Evolutionary conservation across 257 asterid species (phyloP).

Genomic region (Capsicum baccatum): DNA sequence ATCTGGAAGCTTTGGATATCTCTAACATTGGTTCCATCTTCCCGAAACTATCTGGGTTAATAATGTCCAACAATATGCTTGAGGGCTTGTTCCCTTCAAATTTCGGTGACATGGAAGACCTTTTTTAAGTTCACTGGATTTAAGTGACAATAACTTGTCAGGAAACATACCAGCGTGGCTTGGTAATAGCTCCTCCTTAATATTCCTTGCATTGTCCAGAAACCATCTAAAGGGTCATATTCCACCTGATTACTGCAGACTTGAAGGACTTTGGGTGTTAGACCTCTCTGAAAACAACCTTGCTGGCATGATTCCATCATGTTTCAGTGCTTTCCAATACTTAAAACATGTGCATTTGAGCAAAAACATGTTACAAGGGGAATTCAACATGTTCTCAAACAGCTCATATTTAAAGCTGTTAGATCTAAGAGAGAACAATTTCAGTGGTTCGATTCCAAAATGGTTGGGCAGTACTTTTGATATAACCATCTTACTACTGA

Average conservation of each 20-base stretch:
- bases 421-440: too few relatives aligned
- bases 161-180: neutral
- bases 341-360: neutral
- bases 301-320: neutral
- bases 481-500: too few relatives aligned
- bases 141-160: neutral
- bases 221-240: conserved; percentile 10
- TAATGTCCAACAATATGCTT: conserved; percentile 23
- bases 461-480: too few relatives aligned
- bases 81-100: conserved; percentile 29
- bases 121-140: neutral
- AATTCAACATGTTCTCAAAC: neutral
- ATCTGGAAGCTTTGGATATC: neutral
- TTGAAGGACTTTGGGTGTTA: neutral
- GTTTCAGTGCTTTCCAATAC: neutral
- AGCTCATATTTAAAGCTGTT: too few relatives aligned
- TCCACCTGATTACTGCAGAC: neutral
- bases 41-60: neutral
- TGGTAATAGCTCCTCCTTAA: neutral
- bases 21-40: neutral
- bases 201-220: neutral
- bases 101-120: conserved; percentile 1
- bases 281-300: conserved; percentile 20
- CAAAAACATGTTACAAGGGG: neutral
- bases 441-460: too few relatives aligned